Conservation (phyloP, 2,329 filamentous ascomycete species). For the Colletotrichum scovillei region DNA sequence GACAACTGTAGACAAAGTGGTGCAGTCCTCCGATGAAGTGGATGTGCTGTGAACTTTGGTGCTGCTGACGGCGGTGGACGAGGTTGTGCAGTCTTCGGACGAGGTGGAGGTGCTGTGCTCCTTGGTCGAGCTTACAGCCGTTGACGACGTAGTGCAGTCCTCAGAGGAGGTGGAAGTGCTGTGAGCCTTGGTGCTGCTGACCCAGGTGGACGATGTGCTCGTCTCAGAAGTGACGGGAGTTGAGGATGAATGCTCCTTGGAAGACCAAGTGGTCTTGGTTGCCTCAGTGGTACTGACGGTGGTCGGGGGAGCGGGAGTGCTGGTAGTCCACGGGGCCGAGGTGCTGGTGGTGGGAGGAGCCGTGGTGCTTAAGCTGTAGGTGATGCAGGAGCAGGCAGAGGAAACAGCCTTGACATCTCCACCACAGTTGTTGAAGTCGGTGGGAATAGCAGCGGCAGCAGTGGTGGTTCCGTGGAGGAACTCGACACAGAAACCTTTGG, state of each 20-base stretch:
- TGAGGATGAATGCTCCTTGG: conserved; percentile 7
- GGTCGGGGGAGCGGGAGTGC: conserved; percentile 1
- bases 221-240: neutral
- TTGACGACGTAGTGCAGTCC: neutral
- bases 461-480: conserved; percentile 46
- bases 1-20: neutral
- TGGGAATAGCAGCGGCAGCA: conserved; percentile 42
- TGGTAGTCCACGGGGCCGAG: neutral
- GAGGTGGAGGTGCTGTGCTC: neutral
- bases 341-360: conserved; percentile 12
- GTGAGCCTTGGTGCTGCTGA: conserved; percentile 12
- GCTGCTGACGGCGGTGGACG: conserved; percentile 3
- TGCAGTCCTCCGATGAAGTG: neutral
- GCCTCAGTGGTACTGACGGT: conserved; percentile 2
- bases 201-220: neutral
- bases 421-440: conserved; percentile 46
- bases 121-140: neutral
- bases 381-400: conserved; percentile 52
- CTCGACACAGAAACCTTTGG: conserved; percentile 46
- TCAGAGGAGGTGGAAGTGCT: neutral
- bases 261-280: neutral
- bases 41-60: neutral
- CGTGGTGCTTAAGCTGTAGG: conserved; percentile 40
- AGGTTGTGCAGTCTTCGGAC: neutral
- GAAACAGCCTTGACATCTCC: conserved; percentile 37